Evolutionary conservation across 2,329 filamentous ascomycete genomes (phyloP).

Genomic region (Trichoderma harzianum): DNA sequence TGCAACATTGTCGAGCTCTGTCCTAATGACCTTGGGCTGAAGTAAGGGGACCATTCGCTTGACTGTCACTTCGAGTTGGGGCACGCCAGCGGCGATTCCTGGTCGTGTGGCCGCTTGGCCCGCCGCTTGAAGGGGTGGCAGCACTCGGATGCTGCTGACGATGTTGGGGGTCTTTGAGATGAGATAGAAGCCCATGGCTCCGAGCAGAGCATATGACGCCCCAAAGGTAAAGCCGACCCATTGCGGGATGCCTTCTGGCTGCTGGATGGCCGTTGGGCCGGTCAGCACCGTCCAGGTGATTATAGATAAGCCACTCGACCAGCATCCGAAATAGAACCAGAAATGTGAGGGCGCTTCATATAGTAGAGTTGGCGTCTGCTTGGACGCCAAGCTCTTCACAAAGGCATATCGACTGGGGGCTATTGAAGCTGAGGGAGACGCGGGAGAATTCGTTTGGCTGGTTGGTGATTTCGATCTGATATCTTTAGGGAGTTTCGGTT

Average conservation of each 20-base stretch:
- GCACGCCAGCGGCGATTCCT: constrained; percentile 21
- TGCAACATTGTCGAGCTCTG: constrained; percentile 33
- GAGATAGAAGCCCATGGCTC: constrained; percentile 57
- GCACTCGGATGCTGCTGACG: constrained; percentile 55
- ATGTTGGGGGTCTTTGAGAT: constrained; percentile 55
- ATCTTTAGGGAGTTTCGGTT: constrained; percentile 21
- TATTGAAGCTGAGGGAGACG: constrained; percentile 19
- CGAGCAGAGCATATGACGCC: constrained; percentile 57
- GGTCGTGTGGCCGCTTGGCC: constrained; percentile 20
- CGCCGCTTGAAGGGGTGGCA: constrained; percentile 42
- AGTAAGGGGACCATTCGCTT: constrained; percentile 50
- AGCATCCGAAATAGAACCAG: constrained; percentile 59
- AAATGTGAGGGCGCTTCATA: constrained; percentile 65
- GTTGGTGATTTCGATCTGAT: constrained; percentile 12
- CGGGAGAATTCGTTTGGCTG: constrained; percentile 17
- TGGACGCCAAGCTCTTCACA: constrained; percentile 54
- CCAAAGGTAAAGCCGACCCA: constrained; percentile 59
- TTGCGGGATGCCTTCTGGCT: constrained; percentile 48
- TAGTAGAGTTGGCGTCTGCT: constrained; percentile 54
- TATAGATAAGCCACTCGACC: constrained; percentile 48
- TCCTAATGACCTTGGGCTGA: constrained; percentile 40
- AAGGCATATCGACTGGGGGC: constrained; percentile 41
- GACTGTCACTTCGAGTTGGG: constrained; percentile 52
- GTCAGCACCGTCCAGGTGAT: constrained; percentile 36
- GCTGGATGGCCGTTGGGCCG: constrained; percentile 31